Evolutionary conservation across 2,329 filamentous ascomycete genomes (phyloP).

Genomic region (Xylariaceae sp.): DNA sequence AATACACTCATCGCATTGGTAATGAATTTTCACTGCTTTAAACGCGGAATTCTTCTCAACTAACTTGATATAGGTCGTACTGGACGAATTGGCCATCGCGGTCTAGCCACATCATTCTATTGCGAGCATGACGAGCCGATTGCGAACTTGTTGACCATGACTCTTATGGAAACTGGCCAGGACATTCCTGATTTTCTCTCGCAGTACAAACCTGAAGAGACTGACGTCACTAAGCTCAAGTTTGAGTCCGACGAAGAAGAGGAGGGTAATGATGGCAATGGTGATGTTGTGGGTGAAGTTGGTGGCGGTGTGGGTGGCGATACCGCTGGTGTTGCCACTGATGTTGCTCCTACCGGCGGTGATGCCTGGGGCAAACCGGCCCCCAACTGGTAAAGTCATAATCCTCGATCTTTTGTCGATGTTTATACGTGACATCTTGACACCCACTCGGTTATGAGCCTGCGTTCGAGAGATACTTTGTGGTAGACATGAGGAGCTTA

Average conservation of each 20-base stretch:
- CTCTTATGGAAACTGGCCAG: constrained; percentile 74
- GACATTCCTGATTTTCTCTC: constrained; percentile 76
- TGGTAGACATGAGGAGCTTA: background rate
- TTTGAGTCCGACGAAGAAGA: constrained; percentile 50
- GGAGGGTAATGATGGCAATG: constrained; percentile 5
- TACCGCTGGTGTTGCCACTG: constrained; percentile 7
- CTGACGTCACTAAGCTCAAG: constrained; percentile 41
- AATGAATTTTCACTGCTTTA: constrained; percentile 32
- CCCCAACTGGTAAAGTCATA: background rate
- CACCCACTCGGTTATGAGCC: background rate
- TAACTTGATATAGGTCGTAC: constrained; percentile 62
- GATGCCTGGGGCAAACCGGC: constrained; percentile 2
- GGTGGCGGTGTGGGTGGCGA: constrained; percentile 6
- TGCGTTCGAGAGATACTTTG: background rate
- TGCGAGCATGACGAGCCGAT: constrained; percentile 70
- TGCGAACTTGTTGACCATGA: constrained; percentile 68
- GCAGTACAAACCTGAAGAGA: constrained; percentile 54
- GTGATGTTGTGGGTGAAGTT: constrained; percentile 18
- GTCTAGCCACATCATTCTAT: constrained; percentile 85
- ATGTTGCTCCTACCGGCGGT: constrained; percentile 1
- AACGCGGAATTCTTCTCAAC: constrained; percentile 3
- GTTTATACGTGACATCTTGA: background rate
- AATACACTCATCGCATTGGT: constrained; percentile 94
- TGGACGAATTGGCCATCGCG: constrained; percentile 83
- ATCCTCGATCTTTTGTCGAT: background rate